phyloP scores from a whole-genome alignment of 768 basidiomycete genomes.

The Erythrobasidium yunnanense region DNA sequence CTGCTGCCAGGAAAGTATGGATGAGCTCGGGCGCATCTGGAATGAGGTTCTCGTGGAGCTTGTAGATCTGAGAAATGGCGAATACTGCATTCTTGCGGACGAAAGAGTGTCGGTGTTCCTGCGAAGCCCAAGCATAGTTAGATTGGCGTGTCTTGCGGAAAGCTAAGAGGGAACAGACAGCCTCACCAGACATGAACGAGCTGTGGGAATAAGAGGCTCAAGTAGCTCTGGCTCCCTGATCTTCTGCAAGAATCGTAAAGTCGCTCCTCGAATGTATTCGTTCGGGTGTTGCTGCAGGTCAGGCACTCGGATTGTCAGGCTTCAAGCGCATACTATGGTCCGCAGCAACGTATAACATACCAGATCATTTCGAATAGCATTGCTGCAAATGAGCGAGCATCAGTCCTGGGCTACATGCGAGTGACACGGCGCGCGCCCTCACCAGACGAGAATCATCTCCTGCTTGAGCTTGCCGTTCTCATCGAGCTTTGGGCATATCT shows the following conservation, averaged over 20 bases:
- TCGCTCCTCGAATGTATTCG: conserved; percentile 98
- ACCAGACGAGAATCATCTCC: conserved; percentile 99
- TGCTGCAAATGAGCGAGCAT: conserved; percentile 47
- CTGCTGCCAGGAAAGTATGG: conserved; percentile 88
- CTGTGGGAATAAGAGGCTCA: conserved; percentile 88
- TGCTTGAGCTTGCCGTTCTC: conserved; percentile 95
- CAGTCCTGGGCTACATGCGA: not conserved
- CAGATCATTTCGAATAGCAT: conserved; percentile 94
- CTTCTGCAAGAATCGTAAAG: conserved; percentile 90
- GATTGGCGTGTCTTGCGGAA: no score
- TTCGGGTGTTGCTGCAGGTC: conserved; percentile 83
- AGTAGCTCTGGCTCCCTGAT: conserved; percentile 84
- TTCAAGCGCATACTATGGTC: no score
- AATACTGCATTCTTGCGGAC: conserved; percentile 98
- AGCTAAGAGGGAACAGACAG: no score
- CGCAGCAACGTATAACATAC: conserved; percentile 47
- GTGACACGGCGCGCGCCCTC: conserved; percentile 44
- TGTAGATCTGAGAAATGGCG: conserved; percentile 85
- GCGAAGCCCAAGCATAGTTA: no score
- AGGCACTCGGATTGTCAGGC: no score
- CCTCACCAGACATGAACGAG: conserved; percentile 66
- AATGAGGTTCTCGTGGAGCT: conserved; percentile 84
- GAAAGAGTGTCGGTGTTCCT: conserved; percentile 92
- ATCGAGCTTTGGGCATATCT: conserved; percentile 95
- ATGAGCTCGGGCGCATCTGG: conserved; percentile 94